Conservation (phyloP, 2,329 filamentous ascomycete genomes). For the Pseudogymnoascus sp. region DNA sequence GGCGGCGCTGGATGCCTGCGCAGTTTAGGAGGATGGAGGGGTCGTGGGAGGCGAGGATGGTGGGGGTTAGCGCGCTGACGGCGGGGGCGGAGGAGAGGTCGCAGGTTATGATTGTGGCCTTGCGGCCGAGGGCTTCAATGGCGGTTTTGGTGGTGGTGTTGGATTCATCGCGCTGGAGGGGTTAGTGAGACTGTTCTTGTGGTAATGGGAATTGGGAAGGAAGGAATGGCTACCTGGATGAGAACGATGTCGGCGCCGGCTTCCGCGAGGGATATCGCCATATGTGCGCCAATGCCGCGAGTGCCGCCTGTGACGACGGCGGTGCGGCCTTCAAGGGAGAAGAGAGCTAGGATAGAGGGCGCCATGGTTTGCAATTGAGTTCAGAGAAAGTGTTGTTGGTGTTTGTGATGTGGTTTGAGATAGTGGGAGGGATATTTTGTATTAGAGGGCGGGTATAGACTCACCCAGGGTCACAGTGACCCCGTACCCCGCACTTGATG, state of each 20-base stretch:
- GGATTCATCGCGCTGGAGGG: constrained; percentile 22
- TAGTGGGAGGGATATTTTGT: neutral
- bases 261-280: constrained; percentile 31
- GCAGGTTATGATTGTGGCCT: constrained; percentile 57
- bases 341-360: constrained; percentile 18
- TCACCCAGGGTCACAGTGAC: neutral
- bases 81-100: constrained; percentile 57
- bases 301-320: constrained; percentile 32
- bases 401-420: neutral
- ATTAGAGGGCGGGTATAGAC: neutral
- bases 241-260: constrained; percentile 34
- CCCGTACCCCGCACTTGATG: neutral
- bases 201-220: neutral
- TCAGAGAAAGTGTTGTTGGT: neutral
- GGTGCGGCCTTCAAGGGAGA: constrained; percentile 31
- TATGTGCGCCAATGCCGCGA: constrained; percentile 32
- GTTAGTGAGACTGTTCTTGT: neutral
- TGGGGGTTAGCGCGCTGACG: constrained; percentile 52
- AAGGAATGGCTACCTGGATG: constrained; percentile 27
- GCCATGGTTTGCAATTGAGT: neutral
- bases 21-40: constrained; percentile 74
- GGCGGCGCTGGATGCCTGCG: constrained; percentile 75
- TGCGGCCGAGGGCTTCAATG: constrained; percentile 58
- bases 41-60: constrained; percentile 49
- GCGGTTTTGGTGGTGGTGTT: constrained; percentile 45